Base-by-base conservation (phyloP, 148 eudicot genomes). In the Bassia scoparia region DNA sequence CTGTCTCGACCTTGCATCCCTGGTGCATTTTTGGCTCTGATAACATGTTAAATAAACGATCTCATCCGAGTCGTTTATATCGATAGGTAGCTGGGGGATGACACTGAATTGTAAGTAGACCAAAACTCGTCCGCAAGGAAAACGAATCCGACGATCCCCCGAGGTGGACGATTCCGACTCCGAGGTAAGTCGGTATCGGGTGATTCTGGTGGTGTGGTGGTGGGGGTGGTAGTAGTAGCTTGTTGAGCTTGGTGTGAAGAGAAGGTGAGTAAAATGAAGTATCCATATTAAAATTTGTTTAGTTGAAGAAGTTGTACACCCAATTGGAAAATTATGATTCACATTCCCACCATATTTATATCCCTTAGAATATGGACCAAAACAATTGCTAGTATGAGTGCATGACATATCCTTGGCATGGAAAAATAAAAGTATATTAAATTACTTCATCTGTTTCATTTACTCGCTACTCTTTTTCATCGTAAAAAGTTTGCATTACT, bases 11-110 rank as follows among this genome's bases (percentile, higher is more conserved):
- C 37, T 53, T 26, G 26, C 7, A 50, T 33, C 50, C 61, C 38
- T 53, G 27, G 27, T 24, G 48, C 3, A 65, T 56, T 0, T 52
- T 63, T 0, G 53, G 80, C 69, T 80, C 83, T 58, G 74, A 74
- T 48, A 83, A 55, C 73, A 86, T 84, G 65, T 79, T 82, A 43
- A 78, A 81, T 7, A 86, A 67, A 74, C 71, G 21, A 80, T 84
- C 23, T 87, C 86, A 24, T 82, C 83, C 0, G 91, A 84, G 48
- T 86, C 83, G n/a, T 82, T 73, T 16, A 72, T 35, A 52, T 87
- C 66, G 59, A 87, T 79, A 0, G 91, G 76, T 20, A 75, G 79
- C 0, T 75, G 62, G 23, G 75, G 81, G 3, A 81, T 68, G 14
- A 33, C 50, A 61, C 20, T 6, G 74, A 75, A 35, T 68, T 67